phyloP scores from a whole-genome alignment of 495 filamentous ascomycete species.

The Daldinia bambusicola region DNA sequence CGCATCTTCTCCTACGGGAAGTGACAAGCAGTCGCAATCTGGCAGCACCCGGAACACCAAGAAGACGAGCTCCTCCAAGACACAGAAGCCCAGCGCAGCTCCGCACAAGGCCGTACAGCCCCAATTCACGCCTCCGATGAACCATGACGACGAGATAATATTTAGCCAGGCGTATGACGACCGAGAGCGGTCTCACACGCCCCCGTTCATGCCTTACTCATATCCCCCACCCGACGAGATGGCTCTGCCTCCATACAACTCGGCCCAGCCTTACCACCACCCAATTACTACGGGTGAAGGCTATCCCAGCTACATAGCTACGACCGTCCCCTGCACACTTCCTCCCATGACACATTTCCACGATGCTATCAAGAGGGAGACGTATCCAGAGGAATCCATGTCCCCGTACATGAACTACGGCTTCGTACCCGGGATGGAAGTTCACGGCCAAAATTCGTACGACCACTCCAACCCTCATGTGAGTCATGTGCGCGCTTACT shows the following conservation, averaged over 20 bases:
- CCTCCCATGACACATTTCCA: constrained; percentile 73
- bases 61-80: constrained; percentile 56
- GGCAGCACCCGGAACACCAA: constrained; percentile 60
- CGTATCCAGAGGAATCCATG: constrained; percentile 70
- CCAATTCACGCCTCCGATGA: constrained; percentile 72
- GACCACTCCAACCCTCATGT: constrained; percentile 73
- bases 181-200: constrained; percentile 74
- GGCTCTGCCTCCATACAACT: constrained; percentile 69
- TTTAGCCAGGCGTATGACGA: constrained; percentile 58
- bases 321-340: constrained; percentile 67
- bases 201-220: constrained; percentile 74
- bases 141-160: constrained; percentile 61
- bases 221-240: constrained; percentile 76
- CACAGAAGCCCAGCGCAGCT: constrained; percentile 53
- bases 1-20: constrained; percentile 60
- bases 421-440: constrained; percentile 78
- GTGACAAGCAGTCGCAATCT: constrained; percentile 61
- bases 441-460: constrained; percentile 69
- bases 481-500: constrained; percentile 61
- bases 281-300: constrained; percentile 70
- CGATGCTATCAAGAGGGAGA: constrained; percentile 70
- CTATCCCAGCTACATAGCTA: constrained; percentile 69
- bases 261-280: constrained; percentile 69
- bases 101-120: constrained; percentile 66
- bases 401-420: constrained; percentile 82